Conservation (phyloP, 352 stramenopile species). For the Pythium folliculosum region DNA sequence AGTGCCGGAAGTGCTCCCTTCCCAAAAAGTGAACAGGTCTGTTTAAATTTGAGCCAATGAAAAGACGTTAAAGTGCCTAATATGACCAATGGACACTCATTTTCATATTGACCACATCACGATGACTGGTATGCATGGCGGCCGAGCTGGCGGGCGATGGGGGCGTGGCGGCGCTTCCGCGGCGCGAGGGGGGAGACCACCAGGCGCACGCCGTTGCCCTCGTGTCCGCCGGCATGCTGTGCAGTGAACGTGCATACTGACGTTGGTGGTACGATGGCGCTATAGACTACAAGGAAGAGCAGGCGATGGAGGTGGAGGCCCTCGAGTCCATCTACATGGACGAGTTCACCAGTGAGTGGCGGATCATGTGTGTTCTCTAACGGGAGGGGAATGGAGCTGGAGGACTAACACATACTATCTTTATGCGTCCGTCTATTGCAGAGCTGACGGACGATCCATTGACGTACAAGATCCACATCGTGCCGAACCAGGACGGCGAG, state of each 20-base stretch:
- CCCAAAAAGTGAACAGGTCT: not conserved
- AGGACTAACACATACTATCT: no score
- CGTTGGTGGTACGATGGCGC: not conserved
- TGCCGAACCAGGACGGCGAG: conserved; percentile 83
- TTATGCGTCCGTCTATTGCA: conserved; percentile 24
- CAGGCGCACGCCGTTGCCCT: not conserved
- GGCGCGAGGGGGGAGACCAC: not conserved
- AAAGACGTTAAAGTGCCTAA: conserved; percentile 1
- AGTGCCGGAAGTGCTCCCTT: not conserved
- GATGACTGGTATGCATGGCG: conserved; percentile 36
- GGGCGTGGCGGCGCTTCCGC: not conserved
- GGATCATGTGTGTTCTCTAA: not conserved
- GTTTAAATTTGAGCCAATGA: conserved; percentile 26
- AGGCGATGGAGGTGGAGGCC: conserved; percentile 88
- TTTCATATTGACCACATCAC: conserved; percentile 29
- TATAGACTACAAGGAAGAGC: conserved; percentile 85
- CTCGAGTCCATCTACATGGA: conserved; percentile 91
- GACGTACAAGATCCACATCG: conserved; percentile 73
- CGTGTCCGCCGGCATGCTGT: not conserved
- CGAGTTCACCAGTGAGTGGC: conserved; percentile 79
- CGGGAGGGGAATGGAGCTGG: not conserved
- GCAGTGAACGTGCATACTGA: not conserved
- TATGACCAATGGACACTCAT: conserved; percentile 30
- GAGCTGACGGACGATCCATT: conserved; percentile 80
- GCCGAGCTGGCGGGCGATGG: not conserved